A percentile compares a stretch with the other conserved stretches of the same genome.
Conservation (phyloP, 1,284 basidiomycete genomes). For the Meripilus lineatus region DNA sequence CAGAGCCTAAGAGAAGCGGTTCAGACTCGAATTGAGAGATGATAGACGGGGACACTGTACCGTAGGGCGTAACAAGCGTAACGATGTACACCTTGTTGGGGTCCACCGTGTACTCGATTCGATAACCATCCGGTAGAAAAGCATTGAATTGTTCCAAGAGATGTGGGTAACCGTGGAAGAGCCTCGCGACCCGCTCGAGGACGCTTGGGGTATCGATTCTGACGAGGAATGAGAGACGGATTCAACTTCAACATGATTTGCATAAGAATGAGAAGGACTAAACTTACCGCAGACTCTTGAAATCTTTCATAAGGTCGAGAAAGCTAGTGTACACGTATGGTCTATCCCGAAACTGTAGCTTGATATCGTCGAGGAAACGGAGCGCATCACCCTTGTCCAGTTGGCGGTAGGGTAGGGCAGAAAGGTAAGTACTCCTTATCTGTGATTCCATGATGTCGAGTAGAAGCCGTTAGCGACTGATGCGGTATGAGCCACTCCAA, state of each 20-base stretch:
- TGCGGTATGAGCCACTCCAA: too few relatives aligned
- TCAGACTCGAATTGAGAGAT: too few relatives aligned
- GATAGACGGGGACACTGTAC: too few relatives aligned
- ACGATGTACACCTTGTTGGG: slow-evolving; percentile 58
- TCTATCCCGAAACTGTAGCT: slow-evolving; percentile 80
- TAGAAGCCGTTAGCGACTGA: too few relatives aligned
- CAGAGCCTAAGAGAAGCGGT: too few relatives aligned
- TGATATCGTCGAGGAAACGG: slow-evolving; percentile 91
- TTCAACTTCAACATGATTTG: too few relatives aligned
- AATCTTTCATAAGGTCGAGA: slow-evolving; percentile 98
- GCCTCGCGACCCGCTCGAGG: slow-evolving; percentile 89
- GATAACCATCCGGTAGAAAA: slow-evolving; percentile 92
- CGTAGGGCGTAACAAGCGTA: slow-evolving; percentile 85
- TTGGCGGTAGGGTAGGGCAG: too few relatives aligned
- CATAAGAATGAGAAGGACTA: neutral
- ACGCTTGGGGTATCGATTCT: slow-evolving; percentile 98
- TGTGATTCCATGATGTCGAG: too few relatives aligned
- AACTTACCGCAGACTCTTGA: slow-evolving; percentile 84
- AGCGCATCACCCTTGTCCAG: slow-evolving; percentile 89
- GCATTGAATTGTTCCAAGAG: slow-evolving; percentile 99
- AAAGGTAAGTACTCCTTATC: too few relatives aligned
- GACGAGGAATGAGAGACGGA: slow-evolving; percentile 11
- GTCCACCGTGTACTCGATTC: slow-evolving; percentile 77
- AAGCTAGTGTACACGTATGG: slow-evolving; percentile 97
- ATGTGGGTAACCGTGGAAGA: slow-evolving; percentile 87